Conservation (phyloP, 2,329 filamentous ascomycete species). For the Colletotrichum sp. region DNA sequence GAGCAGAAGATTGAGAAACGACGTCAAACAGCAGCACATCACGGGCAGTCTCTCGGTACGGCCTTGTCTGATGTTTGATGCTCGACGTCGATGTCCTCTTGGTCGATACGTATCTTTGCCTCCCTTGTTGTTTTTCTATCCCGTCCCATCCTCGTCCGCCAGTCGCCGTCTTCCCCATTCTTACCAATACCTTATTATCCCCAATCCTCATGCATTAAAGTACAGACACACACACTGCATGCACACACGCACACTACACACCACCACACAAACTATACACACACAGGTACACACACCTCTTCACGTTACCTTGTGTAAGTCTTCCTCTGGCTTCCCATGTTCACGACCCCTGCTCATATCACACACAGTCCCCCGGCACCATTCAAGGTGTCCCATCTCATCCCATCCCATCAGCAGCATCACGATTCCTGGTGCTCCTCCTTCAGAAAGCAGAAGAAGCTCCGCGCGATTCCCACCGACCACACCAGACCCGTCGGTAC, state of each 20-base stretch:
- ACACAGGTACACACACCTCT: not conserved
- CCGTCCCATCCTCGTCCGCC: not conserved
- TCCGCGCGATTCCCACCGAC: not conserved
- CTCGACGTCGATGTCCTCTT: not conserved
- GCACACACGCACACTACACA: not conserved
- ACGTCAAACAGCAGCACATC: not conserved
- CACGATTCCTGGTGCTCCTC: not conserved
- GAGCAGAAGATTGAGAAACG: not conserved
- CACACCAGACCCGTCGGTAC: not conserved
- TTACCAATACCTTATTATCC: not conserved
- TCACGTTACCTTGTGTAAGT: not conserved
- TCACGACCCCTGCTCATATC: constrained; percentile 4
- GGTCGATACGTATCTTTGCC: constrained; percentile 12
- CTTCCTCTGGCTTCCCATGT: not conserved
- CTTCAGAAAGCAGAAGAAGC: not conserved
- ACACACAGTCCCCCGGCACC: not conserved
- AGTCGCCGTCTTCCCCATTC: not conserved
- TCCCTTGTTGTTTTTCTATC: not conserved
- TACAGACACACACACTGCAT: not conserved
- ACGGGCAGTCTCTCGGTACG: not conserved
- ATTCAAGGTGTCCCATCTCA: not conserved
- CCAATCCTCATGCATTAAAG: not conserved
- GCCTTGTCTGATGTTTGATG: not conserved
- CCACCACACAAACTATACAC: not conserved
- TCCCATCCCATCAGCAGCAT: not conserved